These are phyloP conservation scores for Hericium erinaceus DNA, from an alignment of 768 basidiomycete genomes.

Conservation along the genomic window DNA sequence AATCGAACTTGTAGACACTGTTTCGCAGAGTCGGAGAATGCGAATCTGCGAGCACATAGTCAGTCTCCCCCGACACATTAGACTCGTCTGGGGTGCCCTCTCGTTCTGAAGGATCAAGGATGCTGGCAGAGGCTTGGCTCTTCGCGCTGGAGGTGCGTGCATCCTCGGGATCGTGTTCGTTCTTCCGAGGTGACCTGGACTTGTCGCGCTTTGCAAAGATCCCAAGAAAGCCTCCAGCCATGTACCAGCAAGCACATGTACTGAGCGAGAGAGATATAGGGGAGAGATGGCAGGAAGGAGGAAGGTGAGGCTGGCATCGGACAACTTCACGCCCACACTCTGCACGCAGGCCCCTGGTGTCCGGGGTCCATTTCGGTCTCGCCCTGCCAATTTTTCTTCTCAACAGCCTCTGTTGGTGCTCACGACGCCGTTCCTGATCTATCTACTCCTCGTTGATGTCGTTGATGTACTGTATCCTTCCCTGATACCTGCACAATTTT, in stretches of 20 bases:
- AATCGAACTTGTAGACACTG: constrained; percentile 1
- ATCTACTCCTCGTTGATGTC: no score
- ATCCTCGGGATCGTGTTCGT: not conserved
- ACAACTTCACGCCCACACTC: no score
- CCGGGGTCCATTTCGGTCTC: no score
- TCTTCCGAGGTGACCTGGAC: not conserved
- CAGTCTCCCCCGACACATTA: constrained; percentile 8
- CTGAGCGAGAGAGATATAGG: no score
- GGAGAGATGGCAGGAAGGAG: no score
- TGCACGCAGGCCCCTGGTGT: no score
- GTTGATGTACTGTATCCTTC: no score
- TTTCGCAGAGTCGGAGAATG: constrained; percentile 6
- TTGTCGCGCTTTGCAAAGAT: constrained; percentile 11
- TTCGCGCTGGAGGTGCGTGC: not conserved
- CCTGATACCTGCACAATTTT: no score
- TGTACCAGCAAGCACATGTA: not conserved
- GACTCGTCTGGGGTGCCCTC: constrained; percentile 1
- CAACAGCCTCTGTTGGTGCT: no score
- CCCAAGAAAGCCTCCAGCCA: constrained; percentile 5
- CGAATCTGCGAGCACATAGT: constrained; percentile 11
- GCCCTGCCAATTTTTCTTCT: no score
- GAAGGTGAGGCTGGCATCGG: no score
- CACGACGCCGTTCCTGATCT: no score
- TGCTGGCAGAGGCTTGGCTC: constrained; percentile 3
- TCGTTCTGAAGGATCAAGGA: constrained; percentile 6